phyloP scores from a whole-genome alignment of 495 filamentous ascomycete species.

The Cladorrhinum samala region DNA sequence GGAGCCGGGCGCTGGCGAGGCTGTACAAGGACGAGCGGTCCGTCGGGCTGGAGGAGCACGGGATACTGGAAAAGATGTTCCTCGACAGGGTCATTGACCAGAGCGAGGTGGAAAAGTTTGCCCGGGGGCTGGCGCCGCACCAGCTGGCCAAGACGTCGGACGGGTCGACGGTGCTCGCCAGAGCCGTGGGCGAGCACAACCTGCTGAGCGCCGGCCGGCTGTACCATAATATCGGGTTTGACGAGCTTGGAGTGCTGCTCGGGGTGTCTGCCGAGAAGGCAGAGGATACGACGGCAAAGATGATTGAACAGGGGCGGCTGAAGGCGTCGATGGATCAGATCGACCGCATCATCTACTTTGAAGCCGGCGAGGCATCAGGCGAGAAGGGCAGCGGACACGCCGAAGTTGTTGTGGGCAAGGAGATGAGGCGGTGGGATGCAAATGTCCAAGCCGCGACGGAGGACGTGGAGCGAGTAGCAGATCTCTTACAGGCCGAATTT shows the following conservation, averaged over 20 bases:
- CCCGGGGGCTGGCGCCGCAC: constrained; percentile 71
- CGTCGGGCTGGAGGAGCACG: constrained; percentile 66
- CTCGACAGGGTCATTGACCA: constrained; percentile 77
- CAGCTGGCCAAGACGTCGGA: constrained; percentile 85
- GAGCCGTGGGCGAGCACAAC: constrained; percentile 94
- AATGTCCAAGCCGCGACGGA: constrained; percentile 82
- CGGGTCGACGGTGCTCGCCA: constrained; percentile 87
- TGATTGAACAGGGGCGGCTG: constrained; percentile 91
- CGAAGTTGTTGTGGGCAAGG: constrained; percentile 54
- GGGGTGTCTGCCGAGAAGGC: constrained; percentile 75
- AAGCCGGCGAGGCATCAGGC: constrained; percentile 59
- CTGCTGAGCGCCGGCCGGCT: constrained; percentile 77
- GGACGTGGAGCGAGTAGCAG: constrained; percentile 81
- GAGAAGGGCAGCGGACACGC: constrained; percentile 54
- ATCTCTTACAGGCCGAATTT: constrained; percentile 62
- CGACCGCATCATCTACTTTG: constrained; percentile 79
- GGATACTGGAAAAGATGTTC: constrained; percentile 96
- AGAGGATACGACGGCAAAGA: constrained; percentile 83
- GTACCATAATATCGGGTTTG: constrained; percentile 82
- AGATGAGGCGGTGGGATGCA: constrained; percentile 79
- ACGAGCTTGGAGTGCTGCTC: constrained; percentile 68
- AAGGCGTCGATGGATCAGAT: constrained; percentile 92
- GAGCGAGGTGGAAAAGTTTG: constrained; percentile 79
- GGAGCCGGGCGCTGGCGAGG: constrained; percentile 68
- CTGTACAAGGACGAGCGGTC: constrained; percentile 94